Evolutionary conservation across 305 asterid genomes (phyloP).

Genomic region (Coffea humblotiana): DNA sequence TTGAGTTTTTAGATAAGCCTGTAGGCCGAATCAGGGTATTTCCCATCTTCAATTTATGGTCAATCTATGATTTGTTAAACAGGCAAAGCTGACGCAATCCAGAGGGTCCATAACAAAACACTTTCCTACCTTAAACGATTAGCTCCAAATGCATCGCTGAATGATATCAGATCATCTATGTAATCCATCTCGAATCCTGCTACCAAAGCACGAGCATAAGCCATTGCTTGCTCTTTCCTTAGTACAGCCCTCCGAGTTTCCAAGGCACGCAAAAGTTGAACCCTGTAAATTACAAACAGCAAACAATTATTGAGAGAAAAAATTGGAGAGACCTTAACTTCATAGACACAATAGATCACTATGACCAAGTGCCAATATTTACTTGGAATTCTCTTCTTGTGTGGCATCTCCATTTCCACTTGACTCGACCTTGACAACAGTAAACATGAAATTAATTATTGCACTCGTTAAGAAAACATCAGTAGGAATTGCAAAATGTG

Average conservation of each 20-base stretch:
- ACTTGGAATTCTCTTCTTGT: slow-evolving; percentile 63
- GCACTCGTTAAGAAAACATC: neutral
- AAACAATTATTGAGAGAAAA: slow-evolving; percentile 11
- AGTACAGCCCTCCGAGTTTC: slow-evolving; percentile 76
- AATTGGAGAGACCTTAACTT: slow-evolving; percentile 9
- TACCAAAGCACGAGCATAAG: slow-evolving; percentile 83
- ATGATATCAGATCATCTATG: slow-evolving; percentile 62
- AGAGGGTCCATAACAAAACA: neutral
- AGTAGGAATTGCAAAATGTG: neutral
- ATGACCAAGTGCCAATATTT: slow-evolving; percentile 22
- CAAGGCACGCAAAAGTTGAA: slow-evolving; percentile 68
- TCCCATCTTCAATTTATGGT: neutral
- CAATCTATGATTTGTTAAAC: neutral
- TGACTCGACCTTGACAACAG: slow-evolving; percentile 40
- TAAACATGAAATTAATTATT: slow-evolving; percentile 16
- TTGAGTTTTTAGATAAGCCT: neutral
- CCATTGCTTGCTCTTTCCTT: slow-evolving; percentile 90
- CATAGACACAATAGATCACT: slow-evolving; percentile 8
- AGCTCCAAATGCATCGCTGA: slow-evolving; percentile 81
- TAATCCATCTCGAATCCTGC: slow-evolving; percentile 68
- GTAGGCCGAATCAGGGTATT: neutral
- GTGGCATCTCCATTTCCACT: slow-evolving; percentile 36
- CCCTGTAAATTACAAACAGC: slow-evolving; percentile 38
- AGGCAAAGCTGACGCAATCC: neutral
- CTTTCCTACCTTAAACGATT: slow-evolving; percentile 59